Conservation (phyloP, 768 basidiomycete genomes). For the Lactarius pseudohatsudake region DNA sequence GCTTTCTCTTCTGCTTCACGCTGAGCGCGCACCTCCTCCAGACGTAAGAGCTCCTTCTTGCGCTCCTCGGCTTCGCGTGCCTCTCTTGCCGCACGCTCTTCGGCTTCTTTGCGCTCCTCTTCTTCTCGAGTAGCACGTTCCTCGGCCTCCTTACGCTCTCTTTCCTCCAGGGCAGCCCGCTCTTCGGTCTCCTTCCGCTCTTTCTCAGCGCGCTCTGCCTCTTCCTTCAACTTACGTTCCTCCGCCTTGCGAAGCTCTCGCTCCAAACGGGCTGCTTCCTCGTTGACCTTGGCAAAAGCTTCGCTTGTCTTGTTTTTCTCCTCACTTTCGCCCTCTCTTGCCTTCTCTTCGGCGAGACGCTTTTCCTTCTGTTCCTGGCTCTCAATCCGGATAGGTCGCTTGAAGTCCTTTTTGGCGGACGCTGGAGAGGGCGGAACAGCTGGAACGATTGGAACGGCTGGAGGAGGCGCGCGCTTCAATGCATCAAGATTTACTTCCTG, state of each 20-base stretch:
- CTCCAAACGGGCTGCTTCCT: conserved; percentile 35
- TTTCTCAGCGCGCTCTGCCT: conserved; percentile 43
- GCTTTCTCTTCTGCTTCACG: conserved; percentile 44
- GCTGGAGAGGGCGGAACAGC: conserved; percentile 34
- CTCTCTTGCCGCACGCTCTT: conserved; percentile 37
- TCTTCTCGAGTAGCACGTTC: conserved; percentile 38
- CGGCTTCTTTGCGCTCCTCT: conserved; percentile 42
- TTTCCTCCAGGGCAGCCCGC: conserved; percentile 31
- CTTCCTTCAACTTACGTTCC: conserved; percentile 44
- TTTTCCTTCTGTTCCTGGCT: conserved; percentile 54
- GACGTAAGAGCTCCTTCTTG: conserved; percentile 21
- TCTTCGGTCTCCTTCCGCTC: conserved; percentile 33
- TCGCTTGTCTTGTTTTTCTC: conserved; percentile 41
- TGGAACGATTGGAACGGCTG: conserved; percentile 41
- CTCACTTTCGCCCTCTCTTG: conserved; percentile 48
- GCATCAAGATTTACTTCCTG: conserved; percentile 59
- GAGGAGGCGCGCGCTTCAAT: conserved; percentile 49
- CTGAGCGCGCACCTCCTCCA: conserved; percentile 27
- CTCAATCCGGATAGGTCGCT: conserved; percentile 58
- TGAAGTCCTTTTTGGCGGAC: conserved; percentile 25
- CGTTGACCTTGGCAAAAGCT: conserved; percentile 31
- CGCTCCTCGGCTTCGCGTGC: conserved; percentile 35
- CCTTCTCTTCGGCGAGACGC: conserved; percentile 48
- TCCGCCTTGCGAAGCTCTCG: conserved; percentile 39
- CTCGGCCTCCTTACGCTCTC: conserved; percentile 39